Evolutionary conservation across 2,329 filamentous ascomycete species (phyloP).

Genomic region (Alternaria gansuensis): DNA sequence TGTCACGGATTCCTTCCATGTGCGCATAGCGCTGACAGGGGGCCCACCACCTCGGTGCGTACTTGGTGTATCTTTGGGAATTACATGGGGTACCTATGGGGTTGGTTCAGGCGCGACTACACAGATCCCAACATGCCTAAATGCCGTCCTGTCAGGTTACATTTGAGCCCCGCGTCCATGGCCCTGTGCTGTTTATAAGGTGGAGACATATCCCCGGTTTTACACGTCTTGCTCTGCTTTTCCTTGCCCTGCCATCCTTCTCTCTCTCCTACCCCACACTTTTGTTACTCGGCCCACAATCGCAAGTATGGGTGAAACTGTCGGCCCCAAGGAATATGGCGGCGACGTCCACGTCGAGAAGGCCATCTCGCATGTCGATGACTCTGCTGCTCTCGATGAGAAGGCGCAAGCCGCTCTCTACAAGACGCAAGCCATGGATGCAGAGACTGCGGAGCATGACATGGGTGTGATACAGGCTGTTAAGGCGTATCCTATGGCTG

Average conservation of each 20-base stretch:
- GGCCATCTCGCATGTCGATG: slow-evolving; percentile 33
- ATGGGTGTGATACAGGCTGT: slow-evolving; percentile 62
- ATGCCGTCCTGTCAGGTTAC: slow-evolving; percentile 12
- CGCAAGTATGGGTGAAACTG: slow-evolving; percentile 36
- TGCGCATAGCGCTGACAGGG: slow-evolving; percentile 4
- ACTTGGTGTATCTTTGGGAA: slow-evolving; percentile 6
- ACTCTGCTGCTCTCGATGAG: slow-evolving; percentile 41
- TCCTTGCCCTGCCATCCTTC: slow-evolving; percentile 32
- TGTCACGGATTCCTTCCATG: slow-evolving; percentile 1
- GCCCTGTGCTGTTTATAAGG: slow-evolving; percentile 35
- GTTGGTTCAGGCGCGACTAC: slow-evolving; percentile 1
- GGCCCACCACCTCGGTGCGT: slow-evolving; percentile 22
- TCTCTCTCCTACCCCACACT: slow-evolving; percentile 16
- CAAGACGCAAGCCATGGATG: slow-evolving; percentile 65
- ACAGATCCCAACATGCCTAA: slow-evolving; percentile 9
- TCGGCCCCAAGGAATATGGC: slow-evolving; percentile 30
- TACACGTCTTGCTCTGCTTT: slow-evolving; percentile 21
- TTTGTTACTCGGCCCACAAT: slow-evolving; percentile 27
- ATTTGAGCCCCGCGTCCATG: slow-evolving; percentile 8
- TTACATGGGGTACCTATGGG: slow-evolving; percentile 1
- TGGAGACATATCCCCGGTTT: slow-evolving; percentile 18
- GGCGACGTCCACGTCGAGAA: slow-evolving; percentile 33
- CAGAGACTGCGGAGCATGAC: slow-evolving; percentile 63
- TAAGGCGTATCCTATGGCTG: slow-evolving; percentile 62
- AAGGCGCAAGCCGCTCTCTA: slow-evolving; percentile 55